Conservation (phyloP, 2,329 filamentous ascomycete genomes). For the Colletotrichum endophyticum region DNA sequence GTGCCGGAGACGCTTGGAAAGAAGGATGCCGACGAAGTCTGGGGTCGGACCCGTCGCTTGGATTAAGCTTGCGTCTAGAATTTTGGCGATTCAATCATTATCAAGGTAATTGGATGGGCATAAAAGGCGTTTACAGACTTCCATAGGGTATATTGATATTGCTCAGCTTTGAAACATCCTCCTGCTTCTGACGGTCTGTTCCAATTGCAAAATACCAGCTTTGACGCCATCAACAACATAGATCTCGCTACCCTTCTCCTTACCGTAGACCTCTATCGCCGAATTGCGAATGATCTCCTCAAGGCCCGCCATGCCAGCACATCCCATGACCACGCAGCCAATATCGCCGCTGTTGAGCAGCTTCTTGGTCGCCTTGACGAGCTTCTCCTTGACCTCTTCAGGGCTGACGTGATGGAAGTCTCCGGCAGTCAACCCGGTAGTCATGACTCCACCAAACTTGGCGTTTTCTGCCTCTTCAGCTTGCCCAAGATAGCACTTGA, state of each 20-base stretch:
- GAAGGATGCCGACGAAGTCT: constrained; percentile 86
- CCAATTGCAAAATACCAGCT: constrained; percentile 68
- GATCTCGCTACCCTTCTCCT: constrained; percentile 58
- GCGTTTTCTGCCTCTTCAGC: constrained; percentile 33
- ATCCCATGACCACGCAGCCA: constrained; percentile 80
- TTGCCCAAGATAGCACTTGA: constrained; percentile 66
- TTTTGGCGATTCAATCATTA: neutral
- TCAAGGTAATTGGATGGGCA: neutral
- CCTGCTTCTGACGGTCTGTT: constrained; percentile 54
- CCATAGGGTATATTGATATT: neutral
- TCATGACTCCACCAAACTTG: constrained; percentile 80
- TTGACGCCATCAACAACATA: constrained; percentile 82
- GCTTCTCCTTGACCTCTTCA: constrained; percentile 66
- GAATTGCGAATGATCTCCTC: constrained; percentile 76
- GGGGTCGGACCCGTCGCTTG: constrained; percentile 69
- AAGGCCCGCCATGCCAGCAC: constrained; percentile 89
- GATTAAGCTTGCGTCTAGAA: constrained; percentile 46
- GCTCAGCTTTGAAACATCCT: constrained; percentile 35
- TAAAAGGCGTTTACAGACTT: neutral
- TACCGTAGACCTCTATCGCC: constrained; percentile 67
- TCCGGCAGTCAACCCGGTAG: constrained; percentile 79
- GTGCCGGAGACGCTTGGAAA: constrained; percentile 92
- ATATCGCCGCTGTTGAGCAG: constrained; percentile 65
- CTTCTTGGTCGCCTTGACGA: constrained; percentile 72
- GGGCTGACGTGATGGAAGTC: constrained; percentile 77